Evolutionary conservation across 495 filamentous ascomycete genomes (phyloP), one percentile per base, ranked within the genome.

Genomic region (Corynascus novoguineensis): DNA sequence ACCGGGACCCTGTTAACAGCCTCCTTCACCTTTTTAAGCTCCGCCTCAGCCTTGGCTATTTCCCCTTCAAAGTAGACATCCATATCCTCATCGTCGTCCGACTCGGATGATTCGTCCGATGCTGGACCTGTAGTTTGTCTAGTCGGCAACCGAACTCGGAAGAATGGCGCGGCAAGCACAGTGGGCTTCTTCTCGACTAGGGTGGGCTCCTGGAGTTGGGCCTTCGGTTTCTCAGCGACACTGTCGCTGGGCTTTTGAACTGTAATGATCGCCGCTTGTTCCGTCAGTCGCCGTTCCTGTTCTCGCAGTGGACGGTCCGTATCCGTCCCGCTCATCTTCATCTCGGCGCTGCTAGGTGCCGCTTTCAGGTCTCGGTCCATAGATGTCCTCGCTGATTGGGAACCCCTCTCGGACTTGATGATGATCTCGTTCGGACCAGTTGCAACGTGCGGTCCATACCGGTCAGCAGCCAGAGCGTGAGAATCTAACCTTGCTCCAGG

Each of bases 71-170:
- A 78, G 31, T 77, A 76, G 21, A 75, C 74, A 25, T 76, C 77
- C 48, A 81, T 71, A 29, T 80, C 78, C 44, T 81, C 76, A 24
- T 79, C 71, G n/a, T 67, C 77, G 15, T 73, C 78, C n/a, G 77
- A 79, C 38, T 78, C 77, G 4, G 74, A 73, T 32, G 64, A 64
- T 38, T 72, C 63, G 15, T 74, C 71, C 0, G 63, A 45, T n/a
- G 66, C 62, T 32, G 66, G 53, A 5, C 60, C 24, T 8, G 58
- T 55, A 5, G 50, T 40, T 56, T 70, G 67, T 32, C 64, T 71
- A 35, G 60, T 51, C 5, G 73, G 71, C 25, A 71, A 27, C 32
- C 63, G 63, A 9, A 66, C 32, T 25, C 58, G 58, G 15, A 38
- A 45, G 14, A 51, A 35, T 1, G 66, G 57, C 2, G 62, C 28